Evolutionary conservation across 2,329 filamentous ascomycete species (phyloP), one percentile per base, ranked within the genome.

Genomic region (Cercospora sp.): DNA sequence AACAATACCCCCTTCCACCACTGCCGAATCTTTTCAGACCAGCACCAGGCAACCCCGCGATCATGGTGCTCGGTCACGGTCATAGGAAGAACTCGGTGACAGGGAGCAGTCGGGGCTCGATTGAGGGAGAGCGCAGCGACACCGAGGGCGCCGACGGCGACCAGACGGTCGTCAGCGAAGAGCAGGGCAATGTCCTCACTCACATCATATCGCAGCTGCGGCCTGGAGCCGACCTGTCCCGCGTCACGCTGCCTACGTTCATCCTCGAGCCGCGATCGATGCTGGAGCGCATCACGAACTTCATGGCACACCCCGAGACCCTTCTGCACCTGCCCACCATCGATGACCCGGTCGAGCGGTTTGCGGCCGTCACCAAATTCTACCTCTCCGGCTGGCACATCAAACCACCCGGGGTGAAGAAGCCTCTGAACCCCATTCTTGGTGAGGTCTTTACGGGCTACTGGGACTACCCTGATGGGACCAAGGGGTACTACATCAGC

Each of bases 321-420:
- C 89, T 99, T 34, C 88, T 99, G 4, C 90, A 91, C 37, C 95
- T 98, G 80, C 88, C 94, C 55, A 84, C 88, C 58, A 91, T 97
- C 74, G 91, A 98, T 62, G 94, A 99, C 77, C 94, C 95, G 1
- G 84, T 93, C 66, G 85, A 94, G 77, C 89, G 95, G 79, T 99
- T 99, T 78, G 89, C 98, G 32, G 92, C 93, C 13, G 95, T 99
- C 61, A 92, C 97, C 78, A 97, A 96, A 81, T 99, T 99, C 81
- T 99, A 99, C 81, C 85, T 99, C 55, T 97, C 93, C 80, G 95
- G 95, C 76, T 99, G 95, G 95, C 95, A 99, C 80, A 97, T 99
- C 79, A 95, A 94, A 81, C 95, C 95, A 77, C 91, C 93, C 74
- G 95, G 95, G 70, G 95, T 99, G 75, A 99, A 99, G 85, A 99